These are phyloP conservation scores for Celoporthe dispersa DNA, from an alignment of 2,329 filamentous ascomycete species.

Conservation along the genomic window DNA sequence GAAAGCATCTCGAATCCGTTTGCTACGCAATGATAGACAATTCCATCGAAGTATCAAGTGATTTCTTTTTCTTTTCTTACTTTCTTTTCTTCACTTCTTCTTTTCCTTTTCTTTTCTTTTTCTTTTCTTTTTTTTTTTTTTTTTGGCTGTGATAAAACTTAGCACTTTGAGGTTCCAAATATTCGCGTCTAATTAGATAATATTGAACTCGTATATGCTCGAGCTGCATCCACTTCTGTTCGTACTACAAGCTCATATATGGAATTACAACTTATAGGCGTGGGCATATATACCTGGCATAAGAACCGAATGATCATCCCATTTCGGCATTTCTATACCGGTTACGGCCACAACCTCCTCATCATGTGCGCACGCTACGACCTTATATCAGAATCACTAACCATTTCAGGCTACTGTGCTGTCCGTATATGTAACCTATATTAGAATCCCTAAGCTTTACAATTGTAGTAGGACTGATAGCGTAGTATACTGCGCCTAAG, in stretches of 20 bases:
- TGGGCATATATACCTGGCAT: neutral
- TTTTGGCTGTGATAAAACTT: too few species aligned
- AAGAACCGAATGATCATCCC: neutral
- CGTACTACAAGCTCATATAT: neutral
- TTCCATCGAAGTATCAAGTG: too few species aligned
- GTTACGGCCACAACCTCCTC: neutral
- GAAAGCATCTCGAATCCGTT: too few species aligned
- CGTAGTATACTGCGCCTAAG: neutral
- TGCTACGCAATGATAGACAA: too few species aligned
- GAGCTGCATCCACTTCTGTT: neutral
- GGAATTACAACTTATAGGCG: neutral
- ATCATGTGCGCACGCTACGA: neutral
- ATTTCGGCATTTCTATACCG: neutral
- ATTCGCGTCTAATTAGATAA: neutral
- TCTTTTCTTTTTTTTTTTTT: too few species aligned
- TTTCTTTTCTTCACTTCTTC: too few species aligned
- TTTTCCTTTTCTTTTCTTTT: too few species aligned
- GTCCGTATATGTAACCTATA: neutral
- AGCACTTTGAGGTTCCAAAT: too few species aligned
- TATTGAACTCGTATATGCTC: too few species aligned
- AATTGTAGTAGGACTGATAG: neutral
- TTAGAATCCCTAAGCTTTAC: neutral
- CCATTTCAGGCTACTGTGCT: neutral
- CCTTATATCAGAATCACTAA: neutral
- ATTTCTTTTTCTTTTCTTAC: too few species aligned